Base-by-base conservation (phyloP, 1,139 yeast genomes). In the Geotrichum aggregatum region DNA sequence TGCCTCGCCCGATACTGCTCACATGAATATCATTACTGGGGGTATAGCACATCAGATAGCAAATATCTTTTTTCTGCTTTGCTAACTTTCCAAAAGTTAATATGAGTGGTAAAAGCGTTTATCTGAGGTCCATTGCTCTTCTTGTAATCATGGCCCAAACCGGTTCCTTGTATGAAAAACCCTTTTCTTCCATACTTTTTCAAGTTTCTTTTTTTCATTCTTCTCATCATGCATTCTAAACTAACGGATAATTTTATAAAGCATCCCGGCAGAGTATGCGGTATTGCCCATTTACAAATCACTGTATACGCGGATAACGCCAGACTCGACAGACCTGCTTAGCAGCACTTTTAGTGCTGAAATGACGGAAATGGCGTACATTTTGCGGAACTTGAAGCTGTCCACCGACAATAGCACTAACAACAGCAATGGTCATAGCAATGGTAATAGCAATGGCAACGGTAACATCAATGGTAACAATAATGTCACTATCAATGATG, bases 61-160 rank as follows among this genome's bases (percentile, higher is more conserved):
- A n/a, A n/a, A n/a, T n/a, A n/a, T n/a, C n/a, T n/a, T n/a, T n/a
- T n/a, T n/a, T n/a, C n/a, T n/a, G n/a, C n/a, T n/a, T n/a, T n/a
- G n/a, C n/a, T n/a, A n/a, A n/a, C n/a, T n/a, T n/a, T n/a, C 6
- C 3, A 16, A 10, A 24, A 41, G 71, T 75, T 19, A 76, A 76
- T 55, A 76, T 77, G 80, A 79, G 81, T 43, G 82, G 82, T 28
- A 78, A 78, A 61, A 75, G 80, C 0, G 73, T 78, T 0, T 75
- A 75, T 54, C 71, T 77, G 21, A 72, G 76, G 49, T 79, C 76
- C 53, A 68, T 76, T 7, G 78, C 79, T 0, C 60, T 77, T 8
- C 55, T 75, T 2, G 69, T 72, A 1, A 70, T 78, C 1, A 66
- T 78, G 69, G 76, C 80, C 0, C 82, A 78, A 58, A 71, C 76